phyloP scores from a whole-genome alignment of 179 eudicot species.

The Corrigiola litoralis region DNA sequence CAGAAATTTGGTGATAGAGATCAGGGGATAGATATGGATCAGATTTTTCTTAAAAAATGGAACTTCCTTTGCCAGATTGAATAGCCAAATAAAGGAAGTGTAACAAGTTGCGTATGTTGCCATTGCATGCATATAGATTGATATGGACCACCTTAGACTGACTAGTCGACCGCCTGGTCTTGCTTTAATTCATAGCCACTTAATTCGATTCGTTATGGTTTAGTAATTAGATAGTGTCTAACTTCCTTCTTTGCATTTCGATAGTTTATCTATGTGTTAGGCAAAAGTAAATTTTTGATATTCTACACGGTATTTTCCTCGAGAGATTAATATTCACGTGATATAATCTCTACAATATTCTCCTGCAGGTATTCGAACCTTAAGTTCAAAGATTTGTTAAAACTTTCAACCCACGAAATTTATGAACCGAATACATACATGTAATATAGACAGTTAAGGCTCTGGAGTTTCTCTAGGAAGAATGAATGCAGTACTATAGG shows the following conservation, averaged over 20 bases:
- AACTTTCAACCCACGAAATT: too few relatives aligned
- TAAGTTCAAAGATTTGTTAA: too few relatives aligned
- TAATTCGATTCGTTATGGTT: background rate
- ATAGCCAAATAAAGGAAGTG: too few relatives aligned
- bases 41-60: background rate
- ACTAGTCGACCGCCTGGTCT: background rate
- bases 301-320: too few relatives aligned
- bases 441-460: too few relatives aligned
- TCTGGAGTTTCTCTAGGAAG: too few relatives aligned
- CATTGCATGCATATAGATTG: background rate
- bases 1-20: background rate
- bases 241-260: background rate
- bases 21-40: too few relatives aligned
- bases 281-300: background rate
- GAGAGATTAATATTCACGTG: too few relatives aligned
- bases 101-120: constrained; percentile 4
- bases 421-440: too few relatives aligned
- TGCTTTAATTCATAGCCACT: background rate
- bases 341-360: too few relatives aligned
- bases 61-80: background rate
- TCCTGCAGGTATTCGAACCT: too few relatives aligned
- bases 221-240: background rate
- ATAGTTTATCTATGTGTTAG: background rate
- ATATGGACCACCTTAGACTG: constrained; percentile 1
- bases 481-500: background rate